phyloP scores from a whole-genome alignment of 345 rosid species.

The Ricinus communis region DNA sequence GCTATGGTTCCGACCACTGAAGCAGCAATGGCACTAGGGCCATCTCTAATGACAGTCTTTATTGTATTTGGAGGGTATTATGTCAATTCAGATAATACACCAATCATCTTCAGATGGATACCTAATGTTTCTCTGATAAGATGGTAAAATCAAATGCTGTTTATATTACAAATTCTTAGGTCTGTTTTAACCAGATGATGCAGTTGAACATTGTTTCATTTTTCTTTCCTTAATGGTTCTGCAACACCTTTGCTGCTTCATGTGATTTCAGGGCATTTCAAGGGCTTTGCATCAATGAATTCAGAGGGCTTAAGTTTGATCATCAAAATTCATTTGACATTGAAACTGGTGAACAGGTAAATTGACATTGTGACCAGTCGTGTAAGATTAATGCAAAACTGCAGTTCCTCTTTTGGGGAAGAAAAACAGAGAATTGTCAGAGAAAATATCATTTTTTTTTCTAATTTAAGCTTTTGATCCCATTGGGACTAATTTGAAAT shows the following conservation, averaged over 20 bases:
- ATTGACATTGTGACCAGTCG: conserved; percentile 12
- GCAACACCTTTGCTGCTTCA: conserved; percentile 11
- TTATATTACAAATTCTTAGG: background rate
- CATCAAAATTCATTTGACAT: conserved; percentile 72
- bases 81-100: conserved; percentile 84
- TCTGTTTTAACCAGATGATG: background rate
- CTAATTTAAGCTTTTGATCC: background rate
- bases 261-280: conserved; percentile 82
- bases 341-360: conserved; percentile 97
- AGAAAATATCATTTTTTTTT: background rate
- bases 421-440: background rate
- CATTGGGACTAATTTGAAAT: background rate
- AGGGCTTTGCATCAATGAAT: conserved; percentile 95
- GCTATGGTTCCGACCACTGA: conserved; percentile 96
- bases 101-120: conserved; percentile 89
- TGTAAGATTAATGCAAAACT: background rate
- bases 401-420: background rate
- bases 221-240: background rate
- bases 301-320: conserved; percentile 79
- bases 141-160: conserved; percentile 51
- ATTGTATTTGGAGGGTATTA: conserved; percentile 93
- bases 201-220: background rate
- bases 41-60: conserved; percentile 96
- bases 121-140: conserved; percentile 84
- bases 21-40: conserved; percentile 99